A percentile compares a stretch with the other conserved stretches of the same genome.
Evolutionary conservation across 306 rosid species (phyloP).

Genomic region (Rubus idaeus): DNA sequence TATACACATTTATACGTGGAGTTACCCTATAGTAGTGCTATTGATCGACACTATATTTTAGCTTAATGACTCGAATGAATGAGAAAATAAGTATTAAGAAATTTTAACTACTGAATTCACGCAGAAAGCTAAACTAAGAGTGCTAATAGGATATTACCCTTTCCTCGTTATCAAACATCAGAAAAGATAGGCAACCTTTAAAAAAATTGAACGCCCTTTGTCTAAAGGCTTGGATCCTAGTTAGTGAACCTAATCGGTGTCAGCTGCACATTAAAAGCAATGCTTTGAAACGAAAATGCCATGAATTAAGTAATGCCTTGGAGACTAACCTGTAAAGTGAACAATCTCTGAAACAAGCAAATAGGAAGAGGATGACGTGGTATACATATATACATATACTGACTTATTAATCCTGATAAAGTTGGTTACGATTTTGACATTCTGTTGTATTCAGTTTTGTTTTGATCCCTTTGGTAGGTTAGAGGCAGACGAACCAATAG

Average conservation of each 20-base stretch:
- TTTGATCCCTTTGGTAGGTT: constrained; percentile 40
- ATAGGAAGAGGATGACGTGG: constrained; percentile 6
- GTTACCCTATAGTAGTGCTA: background rate
- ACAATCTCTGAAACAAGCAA: constrained; percentile 12
- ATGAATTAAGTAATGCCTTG: constrained; percentile 9
- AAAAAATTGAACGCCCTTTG: constrained; percentile 29
- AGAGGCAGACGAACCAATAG: constrained; percentile 43
- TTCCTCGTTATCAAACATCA: background rate
- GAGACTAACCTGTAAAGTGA: constrained; percentile 17
- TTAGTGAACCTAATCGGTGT: constrained; percentile 40
- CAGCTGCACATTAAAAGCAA: constrained; percentile 33
- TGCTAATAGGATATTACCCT: background rate
- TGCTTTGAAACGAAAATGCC: constrained; percentile 2
- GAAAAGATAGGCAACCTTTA: background rate
- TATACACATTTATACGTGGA: too few relatives aligned
- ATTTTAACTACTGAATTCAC: background rate
- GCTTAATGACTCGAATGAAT: background rate
- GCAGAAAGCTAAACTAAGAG: background rate
- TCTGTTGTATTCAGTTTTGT: constrained; percentile 33
- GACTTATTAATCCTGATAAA: constrained; percentile 18
- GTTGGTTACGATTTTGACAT: constrained; percentile 35
- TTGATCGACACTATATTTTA: background rate
- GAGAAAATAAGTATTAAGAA: background rate
- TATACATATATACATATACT: constrained; percentile 1
- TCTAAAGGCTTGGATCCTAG: constrained; percentile 24